These are phyloP conservation scores for Ophiobolus disseminans DNA, from an alignment of 2,329 filamentous ascomycete genomes.

Conservation along the genomic window DNA sequence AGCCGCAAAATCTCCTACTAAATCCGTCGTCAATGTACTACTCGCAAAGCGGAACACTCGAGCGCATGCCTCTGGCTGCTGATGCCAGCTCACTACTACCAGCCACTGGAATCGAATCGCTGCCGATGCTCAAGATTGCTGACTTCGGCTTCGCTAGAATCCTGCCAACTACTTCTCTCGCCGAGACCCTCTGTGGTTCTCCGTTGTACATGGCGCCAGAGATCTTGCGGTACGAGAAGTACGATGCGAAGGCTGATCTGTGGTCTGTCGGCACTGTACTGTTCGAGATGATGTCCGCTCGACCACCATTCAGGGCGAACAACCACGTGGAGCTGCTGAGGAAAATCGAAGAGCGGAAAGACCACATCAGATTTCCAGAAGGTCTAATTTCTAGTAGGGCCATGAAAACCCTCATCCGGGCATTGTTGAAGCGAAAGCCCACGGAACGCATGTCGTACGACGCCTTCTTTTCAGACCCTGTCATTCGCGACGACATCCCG, in stretches of 20 bases:
- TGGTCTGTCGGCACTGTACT: constrained; percentile 98
- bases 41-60: constrained; percentile 54
- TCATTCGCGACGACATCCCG: constrained; percentile 78
- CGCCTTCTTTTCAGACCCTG: constrained; percentile 78
- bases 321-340: constrained; percentile 95
- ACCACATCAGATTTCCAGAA: constrained; percentile 81
- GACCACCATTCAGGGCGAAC: constrained; percentile 86
- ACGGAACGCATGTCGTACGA: constrained; percentile 86
- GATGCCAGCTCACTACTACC: constrained; percentile 83
- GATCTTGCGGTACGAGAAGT: constrained; percentile 95
- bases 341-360: constrained; percentile 88
- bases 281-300: constrained; percentile 92
- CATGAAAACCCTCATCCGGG: constrained; percentile 81
- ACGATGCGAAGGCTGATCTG: constrained; percentile 94
- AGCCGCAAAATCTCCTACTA: constrained; percentile 93
- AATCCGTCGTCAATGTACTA: constrained; percentile 80
- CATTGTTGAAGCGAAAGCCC: constrained; percentile 83
- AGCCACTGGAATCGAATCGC: constrained; percentile 77
- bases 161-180: constrained; percentile 86
- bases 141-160: constrained; percentile 99
- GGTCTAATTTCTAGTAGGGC: constrained; percentile 74
- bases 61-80: constrained; percentile 74
- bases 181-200: constrained; percentile 95
- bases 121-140: constrained; percentile 96
- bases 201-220: constrained; percentile 99